A percentile compares a stretch with the other conserved stretches of the same genome.
Conservation (phyloP, 257 asterid species). For the Linaria vulgaris region DNA sequence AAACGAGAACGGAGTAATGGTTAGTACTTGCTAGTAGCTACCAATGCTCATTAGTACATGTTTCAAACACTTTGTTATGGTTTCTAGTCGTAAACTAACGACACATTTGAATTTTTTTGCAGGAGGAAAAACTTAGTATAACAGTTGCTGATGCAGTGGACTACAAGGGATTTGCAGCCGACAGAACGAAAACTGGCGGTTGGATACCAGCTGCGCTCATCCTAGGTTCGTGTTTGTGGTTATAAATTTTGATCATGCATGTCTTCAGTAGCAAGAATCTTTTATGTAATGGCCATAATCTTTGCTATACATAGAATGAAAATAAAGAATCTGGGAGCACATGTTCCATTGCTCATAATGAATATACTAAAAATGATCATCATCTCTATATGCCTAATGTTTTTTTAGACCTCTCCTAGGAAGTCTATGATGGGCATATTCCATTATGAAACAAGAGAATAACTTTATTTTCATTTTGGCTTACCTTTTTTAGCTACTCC, state of each 20-base stretch:
- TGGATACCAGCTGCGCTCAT: constrained; percentile 91
- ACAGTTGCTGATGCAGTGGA: constrained; percentile 71
- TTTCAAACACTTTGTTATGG: too few relatives aligned
- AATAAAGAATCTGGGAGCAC: too few relatives aligned
- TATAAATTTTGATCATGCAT: neutral
- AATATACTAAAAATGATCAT: too few relatives aligned
- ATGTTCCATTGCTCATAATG: too few relatives aligned
- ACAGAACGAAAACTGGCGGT: constrained; percentile 76
- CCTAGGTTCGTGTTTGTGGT: constrained; percentile 50
- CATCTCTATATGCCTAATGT: too few relatives aligned
- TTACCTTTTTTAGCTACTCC: too few relatives aligned
- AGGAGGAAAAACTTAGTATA: constrained; percentile 50
- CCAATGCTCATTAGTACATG: neutral
- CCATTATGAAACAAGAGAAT: too few relatives aligned
- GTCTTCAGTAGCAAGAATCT: neutral
- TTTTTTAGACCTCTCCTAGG: too few relatives aligned
- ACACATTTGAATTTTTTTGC: constrained; percentile 18
- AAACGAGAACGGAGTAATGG: constrained; percentile 28
- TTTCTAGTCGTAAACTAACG: neutral
- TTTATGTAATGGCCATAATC: constrained; percentile 24
- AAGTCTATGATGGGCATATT: too few relatives aligned
- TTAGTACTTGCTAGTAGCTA: constrained; percentile 22
- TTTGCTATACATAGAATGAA: neutral
- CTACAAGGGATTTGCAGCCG: constrained; percentile 78
- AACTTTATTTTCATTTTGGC: too few relatives aligned